These are phyloP conservation scores for Rhodotorula babjevae DNA, from an alignment of 768 basidiomycete species.

Conservation along the genomic window DNA sequence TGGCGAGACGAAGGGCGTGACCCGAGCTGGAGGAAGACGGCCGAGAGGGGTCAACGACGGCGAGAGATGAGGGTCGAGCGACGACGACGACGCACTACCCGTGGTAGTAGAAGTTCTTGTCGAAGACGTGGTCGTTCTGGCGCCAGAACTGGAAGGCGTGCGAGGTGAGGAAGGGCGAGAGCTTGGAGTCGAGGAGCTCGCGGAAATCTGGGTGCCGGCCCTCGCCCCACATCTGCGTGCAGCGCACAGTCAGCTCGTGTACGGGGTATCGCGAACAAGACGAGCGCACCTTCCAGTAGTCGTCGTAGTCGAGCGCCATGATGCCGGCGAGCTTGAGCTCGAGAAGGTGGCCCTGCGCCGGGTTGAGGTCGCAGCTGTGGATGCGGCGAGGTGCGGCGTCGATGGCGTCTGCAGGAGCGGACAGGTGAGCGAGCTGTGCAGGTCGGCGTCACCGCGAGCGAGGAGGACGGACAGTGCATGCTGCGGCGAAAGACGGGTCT, in stretches of 20 bases:
- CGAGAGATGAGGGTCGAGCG: neutral
- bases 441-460: too few relatives aligned
- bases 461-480: neutral
- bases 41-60: neutral
- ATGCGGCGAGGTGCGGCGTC: conserved; percentile 56
- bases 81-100: conserved; percentile 60
- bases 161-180: conserved; percentile 66
- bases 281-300: conserved; percentile 55
- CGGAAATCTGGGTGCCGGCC: conserved; percentile 62
- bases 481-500: neutral
- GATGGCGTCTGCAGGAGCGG: conserved; percentile 60
- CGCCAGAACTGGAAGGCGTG: conserved; percentile 74
- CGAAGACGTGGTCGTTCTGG: conserved; percentile 54
- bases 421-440: too few relatives aligned
- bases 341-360: conserved; percentile 61
- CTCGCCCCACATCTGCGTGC: conserved; percentile 57
- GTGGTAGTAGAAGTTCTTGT: conserved; percentile 60
- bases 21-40: conserved; percentile 20
- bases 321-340: conserved; percentile 72
- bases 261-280: too few relatives aligned
- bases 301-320: conserved; percentile 55
- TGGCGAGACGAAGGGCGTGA: conserved; percentile 57
- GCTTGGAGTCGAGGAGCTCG: conserved; percentile 56
- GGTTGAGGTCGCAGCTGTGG: conserved; percentile 69
- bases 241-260: neutral